Conservation (phyloP, 2,329 filamentous ascomycete species). For the Hymenoscyphus linearis region DNA sequence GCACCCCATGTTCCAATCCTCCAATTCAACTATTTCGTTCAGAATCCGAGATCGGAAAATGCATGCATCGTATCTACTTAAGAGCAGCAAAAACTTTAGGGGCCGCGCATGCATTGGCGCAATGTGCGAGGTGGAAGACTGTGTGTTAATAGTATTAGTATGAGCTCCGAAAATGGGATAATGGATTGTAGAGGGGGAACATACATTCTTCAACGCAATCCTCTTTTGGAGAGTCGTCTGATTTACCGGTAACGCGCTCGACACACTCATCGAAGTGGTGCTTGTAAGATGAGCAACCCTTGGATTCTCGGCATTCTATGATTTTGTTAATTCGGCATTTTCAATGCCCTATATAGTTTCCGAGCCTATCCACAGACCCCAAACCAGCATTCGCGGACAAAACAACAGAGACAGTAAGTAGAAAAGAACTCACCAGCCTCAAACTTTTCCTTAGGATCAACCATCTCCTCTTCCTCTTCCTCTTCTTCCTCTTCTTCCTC, state of each 20-base stretch:
- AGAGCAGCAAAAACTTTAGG: slow-evolving; percentile 92
- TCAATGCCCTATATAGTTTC: not conserved
- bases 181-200: slow-evolving; percentile 35
- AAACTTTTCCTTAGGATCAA: slow-evolving; percentile 81
- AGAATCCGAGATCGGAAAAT: slow-evolving; percentile 7
- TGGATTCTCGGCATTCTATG: slow-evolving; percentile 83
- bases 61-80: slow-evolving; percentile 57
- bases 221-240: slow-evolving; percentile 70
- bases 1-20: not conserved
- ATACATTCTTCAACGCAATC: slow-evolving; percentile 99
- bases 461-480: slow-evolving; percentile 68
- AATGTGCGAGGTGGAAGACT: slow-evolving; percentile 99
- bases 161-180: not conserved
- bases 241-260: slow-evolving; percentile 79
- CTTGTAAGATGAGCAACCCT: slow-evolving; percentile 81
- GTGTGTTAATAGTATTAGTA: slow-evolving; percentile 15
- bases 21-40: not conserved
- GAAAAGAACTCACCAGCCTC: slow-evolving; percentile 74
- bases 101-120: slow-evolving; percentile 85
- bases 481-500: slow-evolving; percentile 50
- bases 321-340: slow-evolving; percentile 9
- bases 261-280: slow-evolving; percentile 99
- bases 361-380: not conserved
- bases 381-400: not conserved
- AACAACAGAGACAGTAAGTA: not conserved